phyloP scores from a whole-genome alignment of 2,329 filamentous ascomycete species.

The Bipolaris cookei region DNA sequence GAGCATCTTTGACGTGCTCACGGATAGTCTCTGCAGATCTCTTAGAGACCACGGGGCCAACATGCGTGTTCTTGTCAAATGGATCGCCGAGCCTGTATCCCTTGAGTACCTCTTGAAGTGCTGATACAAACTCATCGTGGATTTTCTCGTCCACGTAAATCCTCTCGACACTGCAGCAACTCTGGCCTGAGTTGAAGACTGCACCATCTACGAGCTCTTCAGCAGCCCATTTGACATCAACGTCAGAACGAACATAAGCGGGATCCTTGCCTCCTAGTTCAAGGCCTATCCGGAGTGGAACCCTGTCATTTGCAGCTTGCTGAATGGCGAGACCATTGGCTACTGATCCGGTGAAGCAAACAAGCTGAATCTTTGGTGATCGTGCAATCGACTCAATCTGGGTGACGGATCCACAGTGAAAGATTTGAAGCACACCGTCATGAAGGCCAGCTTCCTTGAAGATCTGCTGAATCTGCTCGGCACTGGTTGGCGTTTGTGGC shows the following conservation, averaged over 20 bases:
- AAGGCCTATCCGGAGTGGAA: constrained; percentile 79
- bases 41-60: constrained; percentile 89
- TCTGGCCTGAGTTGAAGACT: constrained; percentile 99
- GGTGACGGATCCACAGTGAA: constrained; percentile 82
- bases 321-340: constrained; percentile 86
- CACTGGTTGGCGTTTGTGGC: constrained; percentile 91
- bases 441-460: constrained; percentile 84
- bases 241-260: constrained; percentile 84
- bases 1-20: constrained; percentile 79
- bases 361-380: constrained; percentile 75
- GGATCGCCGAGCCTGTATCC: constrained; percentile 90
- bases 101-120: constrained; percentile 76
- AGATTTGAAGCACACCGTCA: constrained; percentile 83
- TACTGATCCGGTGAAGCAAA: constrained; percentile 95
- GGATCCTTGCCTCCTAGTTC: constrained; percentile 96
- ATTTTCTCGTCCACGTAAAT: constrained; percentile 88
- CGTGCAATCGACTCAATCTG: constrained; percentile 80
- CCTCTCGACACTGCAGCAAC: constrained; percentile 90
- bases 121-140: constrained; percentile 80
- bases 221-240: constrained; percentile 88
- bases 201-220: constrained; percentile 94
- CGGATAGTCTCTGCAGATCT: constrained; percentile 77
- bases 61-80: constrained; percentile 75
- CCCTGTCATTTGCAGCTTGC: constrained; percentile 79
- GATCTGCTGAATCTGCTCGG: constrained; percentile 78